phyloP scores from a whole-genome alignment of 1,284 basidiomycete species.

The Heterobasidion annosum region DNA sequence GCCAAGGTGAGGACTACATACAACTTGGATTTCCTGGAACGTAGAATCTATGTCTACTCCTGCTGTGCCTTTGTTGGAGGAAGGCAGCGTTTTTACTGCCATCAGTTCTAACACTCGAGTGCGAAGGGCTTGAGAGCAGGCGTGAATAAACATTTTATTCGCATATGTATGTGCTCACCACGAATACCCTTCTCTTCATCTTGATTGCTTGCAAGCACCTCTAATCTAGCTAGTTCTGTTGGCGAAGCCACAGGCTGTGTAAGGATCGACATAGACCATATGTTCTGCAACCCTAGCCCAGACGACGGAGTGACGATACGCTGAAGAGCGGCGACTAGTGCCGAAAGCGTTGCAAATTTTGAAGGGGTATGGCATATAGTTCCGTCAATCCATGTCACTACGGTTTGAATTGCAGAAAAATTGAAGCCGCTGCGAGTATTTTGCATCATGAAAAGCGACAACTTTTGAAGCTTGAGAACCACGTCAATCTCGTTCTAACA shows the following conservation, averaged over 20 bases:
- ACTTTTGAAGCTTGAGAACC: constrained; percentile 23
- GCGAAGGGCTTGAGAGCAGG: constrained; percentile 20
- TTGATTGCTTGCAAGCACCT: not conserved
- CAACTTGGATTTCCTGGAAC: not conserved
- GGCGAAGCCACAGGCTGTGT: not conserved
- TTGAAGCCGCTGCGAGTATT: constrained; percentile 26
- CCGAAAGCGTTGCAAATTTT: constrained; percentile 21
- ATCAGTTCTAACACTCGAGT: constrained; percentile 31
- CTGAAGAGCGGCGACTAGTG: constrained; percentile 24
- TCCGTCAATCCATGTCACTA: constrained; percentile 31
- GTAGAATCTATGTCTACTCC: constrained; percentile 4
- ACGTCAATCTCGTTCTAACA: constrained; percentile 7
- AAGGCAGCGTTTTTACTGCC: constrained; percentile 26
- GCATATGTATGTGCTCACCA: not conserved
- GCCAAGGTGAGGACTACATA: not conserved
- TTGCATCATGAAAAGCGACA: constrained; percentile 24
- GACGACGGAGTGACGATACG: constrained; percentile 37
- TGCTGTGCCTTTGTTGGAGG: constrained; percentile 6
- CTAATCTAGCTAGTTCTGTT: not conserved
- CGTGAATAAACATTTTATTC: constrained; percentile 5
- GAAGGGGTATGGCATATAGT: constrained; percentile 24
- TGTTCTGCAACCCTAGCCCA: constrained; percentile 45
- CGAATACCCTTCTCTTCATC: not conserved
- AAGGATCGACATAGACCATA: constrained; percentile 30
- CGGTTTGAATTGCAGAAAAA: constrained; percentile 38